Evolutionary conservation across 306 rosid genomes (phyloP).

Genomic region (Cajanus cajan): DNA sequence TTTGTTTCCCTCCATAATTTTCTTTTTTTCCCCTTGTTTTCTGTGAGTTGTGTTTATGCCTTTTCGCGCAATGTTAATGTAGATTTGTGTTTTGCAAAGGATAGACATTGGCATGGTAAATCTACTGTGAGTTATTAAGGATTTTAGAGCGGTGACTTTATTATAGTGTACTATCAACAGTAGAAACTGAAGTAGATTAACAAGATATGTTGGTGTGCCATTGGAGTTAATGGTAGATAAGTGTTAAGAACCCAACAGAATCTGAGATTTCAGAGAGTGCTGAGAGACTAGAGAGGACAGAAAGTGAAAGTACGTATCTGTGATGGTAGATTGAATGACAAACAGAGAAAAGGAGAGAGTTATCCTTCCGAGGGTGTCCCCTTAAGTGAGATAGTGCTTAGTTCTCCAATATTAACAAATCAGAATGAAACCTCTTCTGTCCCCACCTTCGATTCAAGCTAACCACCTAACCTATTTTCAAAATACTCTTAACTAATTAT

Average conservation of each 20-base stretch:
- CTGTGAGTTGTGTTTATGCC: background rate
- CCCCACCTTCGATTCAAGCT: background rate
- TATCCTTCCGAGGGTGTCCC: background rate
- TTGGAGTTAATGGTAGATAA: conserved; percentile 1
- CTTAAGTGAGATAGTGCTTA: background rate
- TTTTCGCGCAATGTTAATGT: background rate
- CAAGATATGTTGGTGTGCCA: background rate
- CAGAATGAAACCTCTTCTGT: background rate
- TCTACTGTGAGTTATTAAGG: background rate
- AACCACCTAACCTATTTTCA: background rate
- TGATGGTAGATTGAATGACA: background rate
- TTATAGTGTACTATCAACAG: background rate
- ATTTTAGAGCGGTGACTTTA: background rate
- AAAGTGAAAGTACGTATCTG: background rate
- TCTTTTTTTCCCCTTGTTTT: background rate
- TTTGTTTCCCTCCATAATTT: background rate
- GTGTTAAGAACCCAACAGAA: background rate
- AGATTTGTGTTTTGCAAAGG: background rate
- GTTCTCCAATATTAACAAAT: background rate
- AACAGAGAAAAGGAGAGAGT: background rate
- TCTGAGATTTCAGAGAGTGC: background rate
- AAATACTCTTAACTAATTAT: background rate
- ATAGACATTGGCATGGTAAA: background rate
- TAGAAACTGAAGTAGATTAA: background rate
- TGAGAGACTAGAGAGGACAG: background rate